Evolutionary conservation across 1,284 basidiomycete species (phyloP), one percentile per base, ranked within the genome.

Genomic region (Puccinia hordei): DNA sequence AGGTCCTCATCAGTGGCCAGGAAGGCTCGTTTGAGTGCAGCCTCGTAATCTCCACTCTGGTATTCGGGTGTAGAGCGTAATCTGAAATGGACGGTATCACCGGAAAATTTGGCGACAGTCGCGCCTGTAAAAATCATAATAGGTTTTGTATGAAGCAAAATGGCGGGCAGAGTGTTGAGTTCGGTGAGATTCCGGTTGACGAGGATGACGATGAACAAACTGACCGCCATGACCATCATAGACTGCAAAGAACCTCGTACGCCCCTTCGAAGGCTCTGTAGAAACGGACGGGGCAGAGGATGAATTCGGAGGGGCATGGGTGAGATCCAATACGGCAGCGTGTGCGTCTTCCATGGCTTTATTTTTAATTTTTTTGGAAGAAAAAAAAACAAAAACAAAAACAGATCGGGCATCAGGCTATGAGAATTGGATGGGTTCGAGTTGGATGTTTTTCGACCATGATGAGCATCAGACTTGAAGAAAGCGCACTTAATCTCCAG

Each of bases 311-410:
- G 41, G 61, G 17, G 83, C 80, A 13, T 85, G 84, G 13, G 86
- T 84, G 10, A 88, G 85, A 63, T 85, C 85, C 57, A 98, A 88
- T 41, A 94, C 88, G 73, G 91, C 89, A n/a, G 94, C 89, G 87
- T 99, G 97, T 1, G 96, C 91, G 85, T 99, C 97, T 87, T 99
- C 97, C 97, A 99, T 99, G 84, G 91, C 93, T 95, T n/a, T n/a
- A n/a, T n/a, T n/a, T n/a, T n/a, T n/a, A n/a, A n/a, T n/a, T n/a
- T n/a, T n/a, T n/a, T n/a, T n/a, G n/a, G 85, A 81, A 24, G 12
- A 68, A n/a, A 51, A 44, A 27, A 24, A 27, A 19, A n/a, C 17
- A 9, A 27, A n/a, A 35, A 12, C 35, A n/a, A 38, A 4, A 13
- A 27, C 84, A 81, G 79, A 73, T 65, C 33, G 61, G 63, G n/a